Evolutionary conservation across 2,329 filamentous ascomycete genomes (phyloP), one percentile per base, ranked within the genome.

Genomic region (Helminthosporium solani): DNA sequence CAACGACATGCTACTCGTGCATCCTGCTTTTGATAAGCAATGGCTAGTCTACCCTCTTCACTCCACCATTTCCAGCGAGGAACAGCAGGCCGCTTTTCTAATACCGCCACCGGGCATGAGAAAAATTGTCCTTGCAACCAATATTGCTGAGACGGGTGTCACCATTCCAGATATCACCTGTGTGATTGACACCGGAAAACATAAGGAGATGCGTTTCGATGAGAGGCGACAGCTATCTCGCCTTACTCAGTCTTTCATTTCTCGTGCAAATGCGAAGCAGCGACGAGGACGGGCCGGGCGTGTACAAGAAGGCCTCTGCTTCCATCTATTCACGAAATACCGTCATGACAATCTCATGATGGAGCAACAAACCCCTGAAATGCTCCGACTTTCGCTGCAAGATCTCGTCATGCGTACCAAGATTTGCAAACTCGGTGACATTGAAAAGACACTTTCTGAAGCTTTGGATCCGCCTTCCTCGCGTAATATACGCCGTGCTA

Each of bases 141-240:
- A 99, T 64, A 99, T 99, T 67, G 94, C 94, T 3, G 94, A 99
- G 70, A 99, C 94, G 0, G 94, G 94, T 75, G 96, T 99, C 64
- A 99, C 94, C 0, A 99, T 99, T 55, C 94, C 94, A 1, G 94
- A 99, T 66, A 89, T 99, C 23, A 97, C 94, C 0, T 96, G 91
- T 59, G 94, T 99, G 36, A 87, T 99, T 47, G 94, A 99, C 68
- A 91, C 90, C 0, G 94, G 94, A 46, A 97, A 96, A 70, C 92
- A 97, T 70, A 90, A 95, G 56, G 92, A 96, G 70, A 96, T 96
- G 92, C 77, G 92, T 21, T 97, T 95, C 60, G 92, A 99, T 63
- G 94, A 99, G 73, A 83, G 88, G 44, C 81, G 90, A 46, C 94
- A 99, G 63, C 78, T 99, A 27, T 97, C 92, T 1, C 82, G 89